These are phyloP conservation scores for Aspergillus terreus DNA, from an alignment of 2,329 filamentous ascomycete species.

Conservation along the genomic window DNA sequence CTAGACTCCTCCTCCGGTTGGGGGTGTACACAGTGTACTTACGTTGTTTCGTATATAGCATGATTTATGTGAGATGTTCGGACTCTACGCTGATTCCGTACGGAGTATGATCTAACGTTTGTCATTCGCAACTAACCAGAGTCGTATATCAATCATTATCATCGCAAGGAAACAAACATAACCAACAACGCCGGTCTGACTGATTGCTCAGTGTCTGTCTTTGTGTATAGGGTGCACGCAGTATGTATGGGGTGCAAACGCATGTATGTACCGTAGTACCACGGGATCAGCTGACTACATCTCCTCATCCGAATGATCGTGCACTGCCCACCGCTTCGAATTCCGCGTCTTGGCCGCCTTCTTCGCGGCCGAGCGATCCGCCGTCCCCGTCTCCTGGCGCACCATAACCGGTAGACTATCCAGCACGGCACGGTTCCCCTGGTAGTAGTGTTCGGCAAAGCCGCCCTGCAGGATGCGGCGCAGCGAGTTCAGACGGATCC, in stretches of 20 bases:
- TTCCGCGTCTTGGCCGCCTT: conserved; percentile 27
- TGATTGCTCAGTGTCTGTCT: background rate
- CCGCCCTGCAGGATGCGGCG: conserved; percentile 59
- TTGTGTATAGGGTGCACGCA: background rate
- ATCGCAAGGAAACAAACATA: too few relatives aligned
- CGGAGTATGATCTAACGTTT: too few relatives aligned
- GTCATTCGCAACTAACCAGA: too few relatives aligned
- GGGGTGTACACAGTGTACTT: too few relatives aligned
- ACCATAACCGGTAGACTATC: conserved; percentile 53
- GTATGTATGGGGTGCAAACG: too few relatives aligned
- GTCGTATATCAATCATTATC: too few relatives aligned
- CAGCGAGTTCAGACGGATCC: conserved; percentile 60
- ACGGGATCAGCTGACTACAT: background rate
- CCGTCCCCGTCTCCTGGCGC: conserved; percentile 18
- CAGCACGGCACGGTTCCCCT: conserved; percentile 59
- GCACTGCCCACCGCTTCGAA: conserved; percentile 25
- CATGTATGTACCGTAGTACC: too few relatives aligned
- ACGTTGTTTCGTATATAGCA: too few relatives aligned
- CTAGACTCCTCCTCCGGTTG: too few relatives aligned
- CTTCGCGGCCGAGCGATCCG: conserved; percentile 24
- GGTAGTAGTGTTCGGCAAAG: conserved; percentile 59
- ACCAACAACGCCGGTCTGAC: background rate
- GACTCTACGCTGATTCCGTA: too few relatives aligned
- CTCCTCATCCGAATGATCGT: conserved; percentile 28
- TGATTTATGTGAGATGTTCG: too few relatives aligned